Conservation (phyloP, 108 stramenopile genomes). For the Epipyxis sp. region DNA sequence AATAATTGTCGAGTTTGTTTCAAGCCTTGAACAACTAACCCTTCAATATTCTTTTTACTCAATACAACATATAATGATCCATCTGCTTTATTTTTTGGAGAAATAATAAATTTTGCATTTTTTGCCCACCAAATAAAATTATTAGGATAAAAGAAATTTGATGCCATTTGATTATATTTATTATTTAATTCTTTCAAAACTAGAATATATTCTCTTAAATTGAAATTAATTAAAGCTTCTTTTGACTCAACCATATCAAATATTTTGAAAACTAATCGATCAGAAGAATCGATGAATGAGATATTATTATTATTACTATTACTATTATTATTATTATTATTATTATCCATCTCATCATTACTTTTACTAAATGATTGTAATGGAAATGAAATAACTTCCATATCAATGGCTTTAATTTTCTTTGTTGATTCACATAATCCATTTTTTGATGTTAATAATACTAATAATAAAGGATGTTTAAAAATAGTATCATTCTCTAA, state of each 20-base stretch:
- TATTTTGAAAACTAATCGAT: neutral
- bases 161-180: neutral
- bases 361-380: neutral
- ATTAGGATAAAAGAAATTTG: neutral
- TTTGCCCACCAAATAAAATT: conserved; percentile 2
- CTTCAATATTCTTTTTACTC: neutral
- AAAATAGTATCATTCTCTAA: too few species aligned
- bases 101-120: neutral
- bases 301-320: neutral
- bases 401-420: neutral
- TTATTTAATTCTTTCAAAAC: neutral
- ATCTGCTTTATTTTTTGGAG: neutral
- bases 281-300: too few species aligned
- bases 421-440: neutral
- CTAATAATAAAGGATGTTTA: too few species aligned
- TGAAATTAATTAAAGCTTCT: conserved; percentile 11
- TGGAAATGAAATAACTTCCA: neutral
- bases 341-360: neutral
- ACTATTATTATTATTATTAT: neutral
- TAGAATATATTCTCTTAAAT: neutral
- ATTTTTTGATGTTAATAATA: neutral
- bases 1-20: too few species aligned
- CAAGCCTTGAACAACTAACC: neutral
- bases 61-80: neutral
- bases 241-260: neutral